These are phyloP conservation scores for Somion occarium DNA, from an alignment of 1,284 basidiomycete genomes.

Conservation along the genomic window DNA sequence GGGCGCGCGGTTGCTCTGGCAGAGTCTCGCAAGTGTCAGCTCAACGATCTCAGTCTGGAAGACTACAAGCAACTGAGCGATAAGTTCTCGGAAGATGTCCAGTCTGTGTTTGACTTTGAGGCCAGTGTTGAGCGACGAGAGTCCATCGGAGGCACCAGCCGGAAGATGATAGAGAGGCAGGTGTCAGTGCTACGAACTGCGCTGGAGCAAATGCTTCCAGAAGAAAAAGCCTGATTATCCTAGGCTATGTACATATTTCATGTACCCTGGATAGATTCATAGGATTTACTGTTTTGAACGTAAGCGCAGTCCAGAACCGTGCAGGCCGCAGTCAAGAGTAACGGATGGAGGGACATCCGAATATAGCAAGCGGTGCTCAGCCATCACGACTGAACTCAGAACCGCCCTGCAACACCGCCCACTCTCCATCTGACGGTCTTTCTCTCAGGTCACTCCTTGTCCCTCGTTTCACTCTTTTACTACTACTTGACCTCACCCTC, in stretches of 20 bases:
- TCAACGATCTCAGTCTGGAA: constrained; percentile 76
- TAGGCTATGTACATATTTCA: not conserved
- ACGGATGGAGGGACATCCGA: not conserved
- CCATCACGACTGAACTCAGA: not conserved
- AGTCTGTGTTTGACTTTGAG: constrained; percentile 87
- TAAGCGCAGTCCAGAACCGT: no score
- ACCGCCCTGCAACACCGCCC: constrained; percentile 9
- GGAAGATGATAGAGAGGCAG: constrained; percentile 83
- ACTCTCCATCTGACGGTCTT: not conserved
- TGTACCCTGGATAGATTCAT: no score
- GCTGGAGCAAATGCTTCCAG: constrained; percentile 22
- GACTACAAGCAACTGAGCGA: constrained; percentile 78
- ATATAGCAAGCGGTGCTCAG: not conserved
- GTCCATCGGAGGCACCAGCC: constrained; percentile 89
- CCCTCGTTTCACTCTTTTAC: constrained; percentile 15
- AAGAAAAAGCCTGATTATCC: not conserved
- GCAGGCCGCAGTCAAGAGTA: no score
- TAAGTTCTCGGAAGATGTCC: constrained; percentile 82
- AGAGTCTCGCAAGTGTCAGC: constrained; percentile 75
- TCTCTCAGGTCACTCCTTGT: constrained; percentile 5
- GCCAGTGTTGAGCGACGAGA: constrained; percentile 92
- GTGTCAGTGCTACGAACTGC: constrained; percentile 62
- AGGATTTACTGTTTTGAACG: no score
- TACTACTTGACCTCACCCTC: constrained; percentile 13
- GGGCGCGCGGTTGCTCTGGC: constrained; percentile 94